These are phyloP conservation scores for Aspergillus homomorphus DNA, from an alignment of 495 filamentous ascomycete species.

Conservation along the genomic window DNA sequence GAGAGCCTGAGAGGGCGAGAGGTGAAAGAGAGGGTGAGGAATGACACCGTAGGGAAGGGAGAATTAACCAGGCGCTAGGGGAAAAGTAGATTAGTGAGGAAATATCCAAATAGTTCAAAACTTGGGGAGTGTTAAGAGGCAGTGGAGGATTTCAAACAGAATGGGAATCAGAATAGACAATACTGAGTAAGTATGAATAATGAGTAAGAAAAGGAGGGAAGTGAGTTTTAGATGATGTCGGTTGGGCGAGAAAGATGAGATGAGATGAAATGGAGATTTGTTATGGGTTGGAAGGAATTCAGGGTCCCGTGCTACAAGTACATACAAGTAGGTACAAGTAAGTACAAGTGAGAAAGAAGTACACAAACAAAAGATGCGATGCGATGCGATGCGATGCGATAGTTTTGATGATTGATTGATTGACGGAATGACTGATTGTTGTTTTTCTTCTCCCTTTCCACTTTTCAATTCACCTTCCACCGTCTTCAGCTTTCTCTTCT, in stretches of 20 bases:
- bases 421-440: too few species aligned
- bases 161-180: too few species aligned
- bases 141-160: too few species aligned
- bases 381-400: too few species aligned
- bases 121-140: background rate
- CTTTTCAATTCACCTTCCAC: too few species aligned
- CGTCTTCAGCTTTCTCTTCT: too few species aligned
- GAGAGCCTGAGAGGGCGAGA: background rate
- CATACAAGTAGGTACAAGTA: background rate
- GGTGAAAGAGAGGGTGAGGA: background rate
- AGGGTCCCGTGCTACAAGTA: background rate
- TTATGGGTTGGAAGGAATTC: background rate
- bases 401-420: too few species aligned
- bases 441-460: too few species aligned
- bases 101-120: background rate
- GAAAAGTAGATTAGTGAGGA: background rate
- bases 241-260: background rate
- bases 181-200: too few species aligned
- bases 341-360: too few species aligned
- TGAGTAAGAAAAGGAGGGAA: background rate
- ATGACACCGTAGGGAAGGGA: background rate
- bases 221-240: background rate
- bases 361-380: too few species aligned
- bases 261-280: too few species aligned
- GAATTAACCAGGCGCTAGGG: background rate